phyloP scores from a whole-genome alignment of 106 monocot genomes.

The Ottelia alismoides region DNA sequence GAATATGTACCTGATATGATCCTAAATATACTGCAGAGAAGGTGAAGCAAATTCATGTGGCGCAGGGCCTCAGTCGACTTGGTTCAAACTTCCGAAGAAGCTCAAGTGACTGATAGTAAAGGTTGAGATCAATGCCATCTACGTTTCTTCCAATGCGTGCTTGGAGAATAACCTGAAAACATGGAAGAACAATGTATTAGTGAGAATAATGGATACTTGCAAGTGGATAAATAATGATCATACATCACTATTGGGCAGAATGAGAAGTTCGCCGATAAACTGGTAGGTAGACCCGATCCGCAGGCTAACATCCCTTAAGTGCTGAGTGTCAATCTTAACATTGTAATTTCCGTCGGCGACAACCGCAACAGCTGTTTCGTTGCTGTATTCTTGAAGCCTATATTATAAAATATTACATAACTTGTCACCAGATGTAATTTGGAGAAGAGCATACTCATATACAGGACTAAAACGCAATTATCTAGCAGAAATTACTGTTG shows the following conservation, averaged over 20 bases:
- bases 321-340: conserved; percentile 41
- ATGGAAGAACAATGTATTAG: no score
- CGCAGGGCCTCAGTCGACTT: no score
- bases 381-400: conserved; percentile 44
- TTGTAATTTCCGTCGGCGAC: conserved; percentile 28
- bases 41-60: no score
- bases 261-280: conserved; percentile 72
- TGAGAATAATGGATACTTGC: no score
- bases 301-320: conserved; percentile 38
- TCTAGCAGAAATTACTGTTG: no score
- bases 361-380: conserved; percentile 45
- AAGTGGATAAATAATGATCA: no score
- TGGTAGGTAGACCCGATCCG: conserved; percentile 49
- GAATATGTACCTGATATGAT: no score
- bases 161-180: conserved; percentile 42
- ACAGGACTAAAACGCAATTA: no score
- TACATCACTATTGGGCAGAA: conserved; percentile 46
- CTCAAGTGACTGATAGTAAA: conserved; percentile 59
- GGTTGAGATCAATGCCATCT: conserved; percentile 71
- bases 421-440: no score
- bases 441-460: no score
- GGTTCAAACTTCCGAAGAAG: conserved; percentile 60
- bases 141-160: conserved; percentile 58
- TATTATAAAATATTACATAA: no score
- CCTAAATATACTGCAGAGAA: no score